Evolutionary conservation across 371 early-diverging fungal species (phyloP).

Genomic region (Fennellomyces sp.): DNA sequence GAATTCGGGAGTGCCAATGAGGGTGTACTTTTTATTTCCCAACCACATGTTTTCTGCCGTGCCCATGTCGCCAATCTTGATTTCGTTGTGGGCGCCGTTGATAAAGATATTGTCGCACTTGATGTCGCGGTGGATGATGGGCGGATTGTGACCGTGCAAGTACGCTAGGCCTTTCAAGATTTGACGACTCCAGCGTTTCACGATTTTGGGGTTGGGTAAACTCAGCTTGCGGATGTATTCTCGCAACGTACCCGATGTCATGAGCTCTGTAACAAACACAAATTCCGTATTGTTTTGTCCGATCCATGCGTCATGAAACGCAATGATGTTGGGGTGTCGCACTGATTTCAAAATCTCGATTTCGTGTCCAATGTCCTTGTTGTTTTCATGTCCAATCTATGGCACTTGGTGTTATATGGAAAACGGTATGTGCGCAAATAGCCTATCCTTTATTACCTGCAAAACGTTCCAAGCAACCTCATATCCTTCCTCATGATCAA

Average conservation of each 20-base stretch:
- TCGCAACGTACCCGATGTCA: slow-evolving; percentile 90
- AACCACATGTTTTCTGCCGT: slow-evolving; percentile 54
- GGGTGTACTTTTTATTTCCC: slow-evolving; percentile 59
- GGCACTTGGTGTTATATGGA: too few species aligned
- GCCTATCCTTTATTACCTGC: too few species aligned
- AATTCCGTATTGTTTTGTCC: slow-evolving; percentile 76
- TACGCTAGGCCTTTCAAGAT: slow-evolving; percentile 84
- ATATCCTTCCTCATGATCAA: slow-evolving; percentile 87
- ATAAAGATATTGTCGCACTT: slow-evolving; percentile 90
- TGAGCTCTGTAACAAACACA: slow-evolving; percentile 91
- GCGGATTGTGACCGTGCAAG: slow-evolving; percentile 79
- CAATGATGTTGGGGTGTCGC: slow-evolving; percentile 90
- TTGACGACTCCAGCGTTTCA: slow-evolving; percentile 82
- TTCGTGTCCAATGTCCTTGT: slow-evolving; percentile 50
- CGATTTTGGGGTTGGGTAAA: slow-evolving; percentile 74
- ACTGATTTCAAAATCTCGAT: slow-evolving; percentile 77
- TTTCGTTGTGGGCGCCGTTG: slow-evolving; percentile 86
- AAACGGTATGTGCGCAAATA: too few species aligned
- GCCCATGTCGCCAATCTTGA: slow-evolving; percentile 93
- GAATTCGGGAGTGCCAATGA: slow-evolving; percentile 86
- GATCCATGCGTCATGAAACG: slow-evolving; percentile 73
- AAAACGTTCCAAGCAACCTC: slow-evolving; percentile 92
- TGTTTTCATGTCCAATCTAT: neutral
- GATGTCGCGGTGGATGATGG: slow-evolving; percentile 90
- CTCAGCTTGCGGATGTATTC: slow-evolving; percentile 76